Evolutionary conservation across 352 stramenopile species (phyloP).

Genomic region (Globisporangium apiculatum): DNA sequence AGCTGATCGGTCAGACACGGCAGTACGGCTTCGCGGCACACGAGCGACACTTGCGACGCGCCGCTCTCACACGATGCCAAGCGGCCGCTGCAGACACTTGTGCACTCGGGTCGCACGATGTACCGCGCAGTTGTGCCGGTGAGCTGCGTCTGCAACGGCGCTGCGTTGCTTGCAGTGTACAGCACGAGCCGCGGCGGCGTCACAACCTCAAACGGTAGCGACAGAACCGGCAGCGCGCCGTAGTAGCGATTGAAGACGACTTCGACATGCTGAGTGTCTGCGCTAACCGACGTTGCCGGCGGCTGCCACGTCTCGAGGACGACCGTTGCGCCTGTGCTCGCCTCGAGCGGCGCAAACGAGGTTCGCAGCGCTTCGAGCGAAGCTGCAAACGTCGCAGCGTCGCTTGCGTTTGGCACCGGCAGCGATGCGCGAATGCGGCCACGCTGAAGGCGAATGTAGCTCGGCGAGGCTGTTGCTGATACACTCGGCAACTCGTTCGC

Average conservation of each 20-base stretch:
- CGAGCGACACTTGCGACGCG: slow-evolving; percentile 3
- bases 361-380: slow-evolving; percentile 1
- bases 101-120: background rate
- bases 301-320: background rate
- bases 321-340: no score
- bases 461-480: background rate
- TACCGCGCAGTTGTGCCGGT: background rate
- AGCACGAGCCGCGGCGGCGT: background rate
- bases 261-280: slow-evolving; percentile 2
- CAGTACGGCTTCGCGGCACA: slow-evolving; percentile 11
- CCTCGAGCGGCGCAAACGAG: background rate
- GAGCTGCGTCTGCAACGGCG: background rate
- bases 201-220: background rate
- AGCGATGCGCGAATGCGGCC: slow-evolving; percentile 1
- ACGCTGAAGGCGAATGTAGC: slow-evolving; percentile 9
- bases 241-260: slow-evolving; percentile 6
- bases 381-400: background rate
- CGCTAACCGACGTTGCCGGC: background rate
- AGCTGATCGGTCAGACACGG: slow-evolving; percentile 9
- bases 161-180: background rate
- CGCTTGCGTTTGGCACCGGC: background rate
- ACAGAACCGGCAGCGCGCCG: slow-evolving; percentile 1
- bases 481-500: background rate
- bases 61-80: slow-evolving; percentile 3
- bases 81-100: background rate